Conservation (phyloP, 805 yeast genomes). For the Spathaspora passalidarum region DNA sequence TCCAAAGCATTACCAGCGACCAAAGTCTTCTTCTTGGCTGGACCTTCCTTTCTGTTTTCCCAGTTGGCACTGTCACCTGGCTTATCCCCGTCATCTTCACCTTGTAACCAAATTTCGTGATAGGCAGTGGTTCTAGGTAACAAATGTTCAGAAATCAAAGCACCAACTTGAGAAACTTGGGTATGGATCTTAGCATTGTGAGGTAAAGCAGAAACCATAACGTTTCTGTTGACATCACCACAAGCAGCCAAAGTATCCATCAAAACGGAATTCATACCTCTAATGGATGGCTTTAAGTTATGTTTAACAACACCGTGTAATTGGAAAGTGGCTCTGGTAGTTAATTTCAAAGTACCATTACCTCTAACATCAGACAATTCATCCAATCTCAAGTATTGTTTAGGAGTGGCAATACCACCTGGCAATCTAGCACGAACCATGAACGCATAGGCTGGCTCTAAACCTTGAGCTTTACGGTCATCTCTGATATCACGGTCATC, state of each 20-base stretch:
- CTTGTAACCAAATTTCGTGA: constrained; percentile 95
- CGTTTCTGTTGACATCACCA: constrained; percentile 97
- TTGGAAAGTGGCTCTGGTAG: constrained; percentile 97
- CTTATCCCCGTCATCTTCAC: constrained; percentile 70
- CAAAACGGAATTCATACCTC: constrained; percentile 86
- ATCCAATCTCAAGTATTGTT: constrained; percentile 86
- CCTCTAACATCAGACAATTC: constrained; percentile 79
- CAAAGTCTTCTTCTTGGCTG: constrained; percentile 73
- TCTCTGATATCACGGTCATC: constrained; percentile 97
- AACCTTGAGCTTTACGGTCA: constrained; percentile 84
- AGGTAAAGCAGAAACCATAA: constrained; percentile 89
- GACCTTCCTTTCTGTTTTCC: constrained; percentile 69
- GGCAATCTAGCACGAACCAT: constrained; percentile 96
- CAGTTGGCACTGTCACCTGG: constrained; percentile 62
- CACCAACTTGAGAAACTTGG: constrained; percentile 65
- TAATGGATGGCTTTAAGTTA: constrained; percentile 82
- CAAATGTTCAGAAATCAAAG: constrained; percentile 71
- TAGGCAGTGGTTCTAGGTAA: constrained; percentile 92
- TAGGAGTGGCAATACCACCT: constrained; percentile 85
- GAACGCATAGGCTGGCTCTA: constrained; percentile 94
- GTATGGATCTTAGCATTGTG: constrained; percentile 76
- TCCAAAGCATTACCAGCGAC: constrained; percentile 85
- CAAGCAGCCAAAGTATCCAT: constrained; percentile 97
- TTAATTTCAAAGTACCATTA: constrained; percentile 88
- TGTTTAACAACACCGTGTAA: constrained; percentile 92